phyloP scores from a whole-genome alignment of 805 yeast genomes.

The Candida andamanensis region DNA sequence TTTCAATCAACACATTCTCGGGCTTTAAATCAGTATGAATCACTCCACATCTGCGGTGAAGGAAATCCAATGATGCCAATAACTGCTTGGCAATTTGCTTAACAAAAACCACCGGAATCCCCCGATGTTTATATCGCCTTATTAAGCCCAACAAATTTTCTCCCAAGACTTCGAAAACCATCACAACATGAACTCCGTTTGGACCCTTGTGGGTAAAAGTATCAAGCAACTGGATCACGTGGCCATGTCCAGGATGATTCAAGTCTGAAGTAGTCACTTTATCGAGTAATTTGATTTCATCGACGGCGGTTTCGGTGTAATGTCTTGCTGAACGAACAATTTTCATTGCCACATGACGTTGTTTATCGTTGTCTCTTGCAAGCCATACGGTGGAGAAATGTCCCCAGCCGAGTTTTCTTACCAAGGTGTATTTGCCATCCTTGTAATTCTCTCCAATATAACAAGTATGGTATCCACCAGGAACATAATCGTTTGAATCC shows the following conservation, averaged over 20 bases:
- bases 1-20: conserved; percentile 66
- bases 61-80: conserved; percentile 63
- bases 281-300: conserved; percentile 78
- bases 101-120: conserved; percentile 71
- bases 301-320: conserved; percentile 90
- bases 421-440: conserved; percentile 67
- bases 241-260: conserved; percentile 74
- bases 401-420: conserved; percentile 97
- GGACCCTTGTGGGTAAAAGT: conserved; percentile 83
- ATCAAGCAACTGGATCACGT: conserved; percentile 76
- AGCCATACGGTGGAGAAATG: conserved; percentile 96
- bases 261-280: conserved; percentile 58
- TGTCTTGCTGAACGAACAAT: conserved; percentile 87
- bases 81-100: conserved; percentile 80
- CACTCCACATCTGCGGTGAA: conserved; percentile 69
- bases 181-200: conserved; percentile 88
- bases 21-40: conserved; percentile 47
- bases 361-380: conserved; percentile 54
- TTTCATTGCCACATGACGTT: conserved; percentile 86
- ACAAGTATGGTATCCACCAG: conserved; percentile 96
- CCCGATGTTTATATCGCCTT: conserved; percentile 69
- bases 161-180: conserved; percentile 97
- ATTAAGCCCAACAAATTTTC: conserved; percentile 86
- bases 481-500: conserved; percentile 74
- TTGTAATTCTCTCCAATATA: conserved; percentile 81